These are phyloP conservation scores for Hirsutella rhossiliensis DNA, from an alignment of 2,329 filamentous ascomycete species.

Conservation along the genomic window DNA sequence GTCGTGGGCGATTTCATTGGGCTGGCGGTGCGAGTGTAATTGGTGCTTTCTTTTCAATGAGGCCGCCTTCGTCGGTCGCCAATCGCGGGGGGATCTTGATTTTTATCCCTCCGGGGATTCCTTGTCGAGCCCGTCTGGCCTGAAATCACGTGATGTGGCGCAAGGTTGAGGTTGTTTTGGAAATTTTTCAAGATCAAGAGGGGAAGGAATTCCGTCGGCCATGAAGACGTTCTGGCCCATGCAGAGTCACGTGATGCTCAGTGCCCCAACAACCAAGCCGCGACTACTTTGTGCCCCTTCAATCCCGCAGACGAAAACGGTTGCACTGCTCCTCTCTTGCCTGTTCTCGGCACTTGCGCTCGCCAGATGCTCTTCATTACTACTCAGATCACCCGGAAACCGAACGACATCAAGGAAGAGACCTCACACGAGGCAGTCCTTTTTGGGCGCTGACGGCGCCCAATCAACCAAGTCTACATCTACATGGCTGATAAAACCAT, in stretches of 20 bases:
- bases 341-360: no score
- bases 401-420: neutral
- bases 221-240: slow-evolving; percentile 4
- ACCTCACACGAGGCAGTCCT: neutral
- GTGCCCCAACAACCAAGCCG: neutral
- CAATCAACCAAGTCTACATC: neutral
- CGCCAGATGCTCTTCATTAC: no score
- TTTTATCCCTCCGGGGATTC: slow-evolving; percentile 10
- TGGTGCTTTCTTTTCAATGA: slow-evolving; percentile 6
- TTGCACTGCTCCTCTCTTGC: no score
- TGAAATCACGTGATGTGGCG: slow-evolving; percentile 18
- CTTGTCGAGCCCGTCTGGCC: slow-evolving; percentile 7
- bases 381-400: neutral
- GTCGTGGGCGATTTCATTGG: slow-evolving; percentile 16
- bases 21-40: slow-evolving; percentile 3
- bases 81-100: slow-evolving; percentile 10
- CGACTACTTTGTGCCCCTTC: neutral
- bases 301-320: neutral
- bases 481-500: slow-evolving; percentile 3
- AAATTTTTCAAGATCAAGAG: slow-evolving; percentile 5
- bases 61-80: slow-evolving; percentile 7
- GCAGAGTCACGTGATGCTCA: slow-evolving; percentile 15
- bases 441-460: neutral
- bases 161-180: slow-evolving; percentile 8
- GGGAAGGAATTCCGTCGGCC: slow-evolving; percentile 3